Base-by-base conservation (phyloP, 2,329 filamentous ascomycete species). In the Juglanconis oblonga region DNA sequence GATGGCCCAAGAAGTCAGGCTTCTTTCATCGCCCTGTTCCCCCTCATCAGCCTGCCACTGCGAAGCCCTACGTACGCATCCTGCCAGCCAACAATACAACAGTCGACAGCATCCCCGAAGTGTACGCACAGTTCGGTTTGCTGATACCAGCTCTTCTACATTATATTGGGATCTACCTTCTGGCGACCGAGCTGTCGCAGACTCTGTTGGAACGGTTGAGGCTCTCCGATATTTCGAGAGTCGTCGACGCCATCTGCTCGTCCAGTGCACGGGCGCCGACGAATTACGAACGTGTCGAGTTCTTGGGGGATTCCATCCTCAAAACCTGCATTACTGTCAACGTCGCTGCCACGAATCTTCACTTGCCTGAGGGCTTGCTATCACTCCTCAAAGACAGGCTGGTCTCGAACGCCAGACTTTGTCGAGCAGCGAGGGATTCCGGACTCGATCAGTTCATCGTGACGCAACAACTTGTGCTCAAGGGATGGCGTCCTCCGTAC, bases 241-340 rank as follows among this genome's bases (percentile, higher is more conserved):
- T 96, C 0, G 70, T 86, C 1, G 87, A 85, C 9, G 92, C 93
- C 1, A 87, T 96, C 53, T 90, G 83, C 54, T 79, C 90, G 0
- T 84, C 87, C 0, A 79, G 79, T 1, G 86, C 90, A 0, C 69
- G 73, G 2, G 85, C 87, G 52, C 71, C 76, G 1, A 81, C 79
- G 0, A 83, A 97, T 64, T 97, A 97, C 69, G 89, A 98, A 67
- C 81, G 89, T 3, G 77, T 96, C 0, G 95, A 98, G 70, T 96
- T 96, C 66, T 76, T 97, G 0, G 95, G 95, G 0, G 94, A 98
- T 68, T 87, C 86, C 0, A 79, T 96, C 1, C 79, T 98, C 42
- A 98, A 98, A 68, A 84, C 88, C 59, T 85, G 84, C 51, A 81
- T 89, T 29, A 70, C 14, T 10, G 29, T 44, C 31, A 52, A 38